Percentiles rank a stretch among this genome's conserved stretches.
phyloP scores from a whole-genome alignment of 495 filamentous ascomycete species.

The Aspergillus coremiiformis region DNA sequence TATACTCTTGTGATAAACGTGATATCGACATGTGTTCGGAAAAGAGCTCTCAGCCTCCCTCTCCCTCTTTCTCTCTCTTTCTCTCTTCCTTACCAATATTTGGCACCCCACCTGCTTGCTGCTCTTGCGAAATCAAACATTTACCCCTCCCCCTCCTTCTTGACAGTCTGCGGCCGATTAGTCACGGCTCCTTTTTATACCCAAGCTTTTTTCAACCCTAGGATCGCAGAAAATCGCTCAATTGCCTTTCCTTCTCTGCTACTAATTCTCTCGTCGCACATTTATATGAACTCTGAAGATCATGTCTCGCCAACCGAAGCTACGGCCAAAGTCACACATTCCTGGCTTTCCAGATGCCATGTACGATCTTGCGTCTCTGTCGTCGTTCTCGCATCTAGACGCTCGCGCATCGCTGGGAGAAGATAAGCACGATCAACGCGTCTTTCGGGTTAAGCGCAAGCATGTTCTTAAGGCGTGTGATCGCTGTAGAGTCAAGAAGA shows the following conservation, averaged over 20 bases:
- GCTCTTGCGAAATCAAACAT: conserved; percentile 7
- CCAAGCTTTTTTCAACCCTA: conserved; percentile 1
- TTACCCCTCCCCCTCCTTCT: conserved; percentile 18
- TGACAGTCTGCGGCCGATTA: conserved; percentile 7
- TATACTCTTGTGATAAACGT: conserved; percentile 10
- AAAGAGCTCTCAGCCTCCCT: conserved; percentile 13
- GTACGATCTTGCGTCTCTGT: conserved; percentile 27
- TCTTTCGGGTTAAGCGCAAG: conserved; percentile 45
- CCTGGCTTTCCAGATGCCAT: conserved; percentile 34
- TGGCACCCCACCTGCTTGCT: conserved; percentile 13
- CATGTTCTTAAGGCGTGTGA: conserved; percentile 45
- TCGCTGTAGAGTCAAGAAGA: conserved; percentile 44
- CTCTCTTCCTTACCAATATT: conserved; percentile 9
- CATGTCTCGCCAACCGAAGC: conserved; percentile 40
- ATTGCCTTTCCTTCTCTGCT: conserved; percentile 3
- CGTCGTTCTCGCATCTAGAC: conserved; percentile 30
- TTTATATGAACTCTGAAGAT: conserved; percentile 3
- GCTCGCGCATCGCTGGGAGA: conserved; percentile 24
- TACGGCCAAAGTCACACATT: conserved; percentile 35
- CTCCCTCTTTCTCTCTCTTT: conserved; percentile 1
- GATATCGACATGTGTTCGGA: conserved; percentile 15
- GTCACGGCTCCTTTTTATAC: conserved; percentile 5
- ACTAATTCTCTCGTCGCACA: not conserved
- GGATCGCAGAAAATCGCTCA: not conserved
- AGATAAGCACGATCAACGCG: conserved; percentile 38